phyloP scores from a whole-genome alignment of 768 basidiomycete genomes.

The Suillus plorans region DNA sequence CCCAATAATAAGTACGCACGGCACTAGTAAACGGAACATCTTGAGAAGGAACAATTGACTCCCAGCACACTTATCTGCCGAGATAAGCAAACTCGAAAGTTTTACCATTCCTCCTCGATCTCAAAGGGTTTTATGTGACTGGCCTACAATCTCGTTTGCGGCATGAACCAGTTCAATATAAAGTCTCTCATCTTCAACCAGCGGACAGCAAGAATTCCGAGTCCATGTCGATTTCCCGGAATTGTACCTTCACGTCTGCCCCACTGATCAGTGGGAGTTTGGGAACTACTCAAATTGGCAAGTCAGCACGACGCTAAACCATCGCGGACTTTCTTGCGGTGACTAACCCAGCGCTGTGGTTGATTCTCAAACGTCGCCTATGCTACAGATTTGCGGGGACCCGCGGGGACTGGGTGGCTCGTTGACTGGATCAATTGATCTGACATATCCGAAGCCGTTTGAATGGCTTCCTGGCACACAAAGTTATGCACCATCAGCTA shows the following conservation, averaged over 20 bases:
- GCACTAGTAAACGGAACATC: neutral
- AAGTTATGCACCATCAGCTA: neutral
- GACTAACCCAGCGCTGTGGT: neutral
- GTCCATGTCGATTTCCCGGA: neutral
- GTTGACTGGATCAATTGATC: neutral
- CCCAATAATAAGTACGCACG: neutral
- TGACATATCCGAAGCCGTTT: neutral
- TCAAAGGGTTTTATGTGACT: neutral
- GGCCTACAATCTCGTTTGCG: neutral
- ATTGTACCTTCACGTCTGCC: neutral
- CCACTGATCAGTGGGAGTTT: neutral
- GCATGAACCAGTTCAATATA: neutral
- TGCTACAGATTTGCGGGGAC: neutral
- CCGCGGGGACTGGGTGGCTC: neutral
- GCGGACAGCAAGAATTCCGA: neutral
- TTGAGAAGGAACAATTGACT: neutral
- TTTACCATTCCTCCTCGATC: neutral
- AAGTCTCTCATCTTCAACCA: neutral
- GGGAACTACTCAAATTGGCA: neutral
- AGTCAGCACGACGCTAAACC: neutral
- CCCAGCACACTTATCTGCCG: neutral
- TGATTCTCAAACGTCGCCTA: neutral
- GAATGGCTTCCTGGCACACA: neutral
- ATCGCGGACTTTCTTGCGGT: neutral
- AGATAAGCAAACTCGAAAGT: neutral